Conservation (phyloP, 2,329 filamentous ascomycete genomes). For the Fusarium piperis region DNA sequence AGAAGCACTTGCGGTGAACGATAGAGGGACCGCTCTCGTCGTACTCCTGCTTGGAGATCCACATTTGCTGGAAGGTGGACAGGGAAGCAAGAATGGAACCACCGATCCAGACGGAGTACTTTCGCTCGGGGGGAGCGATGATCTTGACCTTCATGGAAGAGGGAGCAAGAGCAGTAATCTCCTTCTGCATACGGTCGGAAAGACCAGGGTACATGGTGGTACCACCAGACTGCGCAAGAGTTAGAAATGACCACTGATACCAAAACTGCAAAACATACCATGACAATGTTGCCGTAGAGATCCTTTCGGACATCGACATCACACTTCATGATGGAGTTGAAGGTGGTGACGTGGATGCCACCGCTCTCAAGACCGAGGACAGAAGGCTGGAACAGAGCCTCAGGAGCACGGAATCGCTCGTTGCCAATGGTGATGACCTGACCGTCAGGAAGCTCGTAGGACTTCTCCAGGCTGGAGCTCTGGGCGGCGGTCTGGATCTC, state of each 20-base stretch:
- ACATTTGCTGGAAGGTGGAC: slow-evolving; percentile 99
- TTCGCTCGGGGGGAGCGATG: slow-evolving; percentile 99
- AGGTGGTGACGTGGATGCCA: slow-evolving; percentile 99
- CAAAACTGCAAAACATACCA: slow-evolving; percentile 73
- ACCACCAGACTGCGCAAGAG: slow-evolving; percentile 84
- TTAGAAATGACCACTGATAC: slow-evolving; percentile 44
- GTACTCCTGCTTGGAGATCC: slow-evolving; percentile 99
- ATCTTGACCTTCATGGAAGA: slow-evolving; percentile 99
- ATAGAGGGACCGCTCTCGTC: slow-evolving; percentile 99
- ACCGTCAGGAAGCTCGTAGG: slow-evolving; percentile 99
- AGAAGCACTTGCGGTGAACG: slow-evolving; percentile 99
- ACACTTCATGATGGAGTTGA: slow-evolving; percentile 99
- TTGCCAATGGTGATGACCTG: slow-evolving; percentile 99
- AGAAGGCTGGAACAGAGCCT: slow-evolving; percentile 99
- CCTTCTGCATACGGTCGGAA: slow-evolving; percentile 99
- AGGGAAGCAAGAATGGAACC: slow-evolving; percentile 99
- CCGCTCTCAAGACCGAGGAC: slow-evolving; percentile 98
- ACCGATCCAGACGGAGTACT: slow-evolving; percentile 99
- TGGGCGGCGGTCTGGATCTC: slow-evolving; percentile 99
- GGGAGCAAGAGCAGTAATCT: slow-evolving; percentile 98
- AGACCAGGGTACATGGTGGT: slow-evolving; percentile 99
- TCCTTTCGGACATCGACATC: slow-evolving; percentile 99
- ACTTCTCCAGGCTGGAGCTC: slow-evolving; percentile 99
- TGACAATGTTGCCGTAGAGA: slow-evolving; percentile 99
- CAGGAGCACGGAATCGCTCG: slow-evolving; percentile 99